Evolutionary conservation across 2,329 filamentous ascomycete genomes (phyloP), one percentile per base, ranked within the genome.

Genomic region (Plenodomus biglobosus): DNA sequence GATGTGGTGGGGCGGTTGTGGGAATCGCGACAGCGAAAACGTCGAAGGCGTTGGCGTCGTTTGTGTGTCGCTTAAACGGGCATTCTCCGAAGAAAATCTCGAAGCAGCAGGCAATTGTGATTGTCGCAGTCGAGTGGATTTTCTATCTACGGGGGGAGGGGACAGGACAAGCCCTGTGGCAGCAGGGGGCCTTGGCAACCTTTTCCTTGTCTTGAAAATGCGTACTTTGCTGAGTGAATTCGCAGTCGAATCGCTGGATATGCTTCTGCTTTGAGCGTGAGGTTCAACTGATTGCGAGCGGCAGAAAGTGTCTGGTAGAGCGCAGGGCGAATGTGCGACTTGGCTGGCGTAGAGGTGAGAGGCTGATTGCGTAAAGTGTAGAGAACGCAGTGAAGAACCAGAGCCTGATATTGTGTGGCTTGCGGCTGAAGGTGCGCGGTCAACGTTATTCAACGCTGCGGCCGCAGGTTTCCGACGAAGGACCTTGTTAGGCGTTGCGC

Each of bases 391-490:
- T 10, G 56, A 42, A 19, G 53, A 55, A 34, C 48, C 52, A 38
- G 55, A 54, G 8, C 40, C 50, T 40, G 52, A 48, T 20, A 44
- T 51, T 8, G 42, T 46, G 2, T 53, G 40, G 30, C 34, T 42
- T 11, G 56, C 51, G 6, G 57, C 44, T 1, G 61, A 60, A 8
- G 62, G 56, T 7, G 62, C 55, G 38, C 66, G 65, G 45, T 71
- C 67, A 35, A 65, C 42, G 18, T 64, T 51, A 48, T 65, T 69
- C 47, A 74, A 48, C 17, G 60, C 58, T 18, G 62, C 54, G 3
- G 70, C 61, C 6, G 70, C 70, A n/a, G 69, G 51, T 48, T 70
- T 73, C 42, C 71, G 66, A 48, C 67, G 65, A 32, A 74, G 58
- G 17, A 65, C 64, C 49, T 61, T 72, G 36, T 65, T 64, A n/a